Conservation (phyloP, 768 basidiomycete genomes). For the Punctularia strigosozonata region DNA sequence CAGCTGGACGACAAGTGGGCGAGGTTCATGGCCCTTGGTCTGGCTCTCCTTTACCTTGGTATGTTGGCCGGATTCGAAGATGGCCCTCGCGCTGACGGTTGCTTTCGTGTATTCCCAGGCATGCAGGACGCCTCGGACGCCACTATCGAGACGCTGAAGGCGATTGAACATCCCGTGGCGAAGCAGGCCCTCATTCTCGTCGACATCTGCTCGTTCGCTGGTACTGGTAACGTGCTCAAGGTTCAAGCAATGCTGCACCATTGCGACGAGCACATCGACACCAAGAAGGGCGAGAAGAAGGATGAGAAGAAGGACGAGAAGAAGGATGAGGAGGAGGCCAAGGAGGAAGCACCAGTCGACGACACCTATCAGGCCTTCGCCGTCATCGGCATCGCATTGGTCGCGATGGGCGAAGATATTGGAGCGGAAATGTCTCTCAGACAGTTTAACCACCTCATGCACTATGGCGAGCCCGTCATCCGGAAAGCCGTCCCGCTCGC, state of each 20-base stretch:
- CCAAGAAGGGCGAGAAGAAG: conserved; percentile 24
- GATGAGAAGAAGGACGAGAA: conserved; percentile 22
- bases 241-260: conserved; percentile 87
- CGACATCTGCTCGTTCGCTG: conserved; percentile 89
- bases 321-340: conserved; percentile 48
- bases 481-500: conserved; percentile 91
- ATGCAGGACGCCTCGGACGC: conserved; percentile 90
- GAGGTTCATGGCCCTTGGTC: conserved; percentile 77
- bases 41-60: conserved; percentile 90
- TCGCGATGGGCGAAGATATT: conserved; percentile 97
- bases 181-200: conserved; percentile 87
- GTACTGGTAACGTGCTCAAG: conserved; percentile 90
- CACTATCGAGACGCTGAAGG: conserved; percentile 86
- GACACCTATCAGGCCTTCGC: conserved; percentile 88
- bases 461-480: conserved; percentile 90
- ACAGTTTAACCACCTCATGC: conserved; percentile 98
- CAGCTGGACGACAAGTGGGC: conserved; percentile 90
- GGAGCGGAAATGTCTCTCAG: conserved; percentile 97
- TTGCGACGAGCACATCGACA: conserved; percentile 83
- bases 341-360: conserved; percentile 35
- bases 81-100: not conserved
- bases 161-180: conserved; percentile 85
- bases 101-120: conserved; percentile 30
- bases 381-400: conserved; percentile 85
- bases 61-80: conserved; percentile 11